Percentiles rank a stretch among this genome's conserved stretches.
phyloP scores from a whole-genome alignment of 169 alveolate genomes.

The Cystoisospora suis region DNA sequence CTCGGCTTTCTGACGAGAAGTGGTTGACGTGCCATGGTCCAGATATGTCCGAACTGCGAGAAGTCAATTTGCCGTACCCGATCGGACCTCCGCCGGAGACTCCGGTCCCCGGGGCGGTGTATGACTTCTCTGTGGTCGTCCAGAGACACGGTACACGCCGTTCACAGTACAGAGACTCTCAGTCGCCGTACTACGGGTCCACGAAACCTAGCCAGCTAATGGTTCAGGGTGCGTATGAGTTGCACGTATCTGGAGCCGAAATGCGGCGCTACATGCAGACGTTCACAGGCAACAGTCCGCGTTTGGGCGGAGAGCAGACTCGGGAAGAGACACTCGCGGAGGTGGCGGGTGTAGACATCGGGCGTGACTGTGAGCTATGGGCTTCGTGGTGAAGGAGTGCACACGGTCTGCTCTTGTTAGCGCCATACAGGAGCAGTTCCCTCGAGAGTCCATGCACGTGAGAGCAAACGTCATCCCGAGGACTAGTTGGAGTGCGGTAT shows the following conservation, averaged over 20 bases:
- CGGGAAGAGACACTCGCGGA: neutral
- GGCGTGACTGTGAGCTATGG: neutral
- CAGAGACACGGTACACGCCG: slow-evolving; percentile 24
- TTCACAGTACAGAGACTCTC: neutral
- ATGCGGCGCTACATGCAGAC: slow-evolving; percentile 1
- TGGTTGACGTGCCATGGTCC: too few species aligned
- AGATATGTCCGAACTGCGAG: too few species aligned
- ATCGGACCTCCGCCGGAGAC: neutral
- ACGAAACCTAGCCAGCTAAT: neutral
- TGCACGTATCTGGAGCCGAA: neutral
- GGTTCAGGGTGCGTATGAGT: slow-evolving; percentile 26
- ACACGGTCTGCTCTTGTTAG: neutral
- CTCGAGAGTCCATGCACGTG: neutral
- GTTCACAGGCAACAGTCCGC: neutral
- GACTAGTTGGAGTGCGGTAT: slow-evolving; percentile 5
- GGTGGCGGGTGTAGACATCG: neutral
- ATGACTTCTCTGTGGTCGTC: neutral
- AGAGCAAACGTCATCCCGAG: neutral
- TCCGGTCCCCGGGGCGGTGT: neutral
- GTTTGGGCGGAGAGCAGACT: neutral
- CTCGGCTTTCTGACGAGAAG: too few species aligned
- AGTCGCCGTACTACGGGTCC: neutral
- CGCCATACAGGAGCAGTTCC: neutral
- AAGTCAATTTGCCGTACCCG: too few species aligned
- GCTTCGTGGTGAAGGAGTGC: neutral